Conservation (phyloP, 306 rosid genomes). For the Quercus alba region DNA sequence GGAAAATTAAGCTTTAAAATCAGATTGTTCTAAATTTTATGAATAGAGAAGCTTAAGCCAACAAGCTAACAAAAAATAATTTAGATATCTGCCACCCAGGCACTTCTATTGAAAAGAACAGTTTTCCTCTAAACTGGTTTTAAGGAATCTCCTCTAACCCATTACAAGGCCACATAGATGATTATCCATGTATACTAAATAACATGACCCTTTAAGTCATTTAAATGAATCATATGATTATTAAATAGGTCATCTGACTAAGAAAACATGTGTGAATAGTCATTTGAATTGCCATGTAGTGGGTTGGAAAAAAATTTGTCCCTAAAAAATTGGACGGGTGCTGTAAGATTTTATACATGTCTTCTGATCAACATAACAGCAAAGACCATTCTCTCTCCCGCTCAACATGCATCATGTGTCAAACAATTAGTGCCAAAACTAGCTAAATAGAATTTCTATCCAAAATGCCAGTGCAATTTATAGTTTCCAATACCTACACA, state of each 20-base stretch:
- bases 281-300: too few relatives aligned
- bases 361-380: background rate
- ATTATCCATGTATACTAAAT: too few relatives aligned
- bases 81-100: background rate
- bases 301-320: too few relatives aligned
- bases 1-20: background rate
- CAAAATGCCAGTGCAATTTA: background rate
- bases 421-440: background rate
- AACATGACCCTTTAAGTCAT: too few relatives aligned
- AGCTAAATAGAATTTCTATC: background rate
- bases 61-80: background rate
- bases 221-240: too few relatives aligned
- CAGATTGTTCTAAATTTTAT: background rate
- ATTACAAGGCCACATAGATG: too few relatives aligned
- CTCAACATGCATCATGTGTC: background rate
- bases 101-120: background rate
- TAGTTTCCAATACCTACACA: background rate
- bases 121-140: too few relatives aligned
- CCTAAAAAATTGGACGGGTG: background rate
- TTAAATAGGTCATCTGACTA: too few relatives aligned
- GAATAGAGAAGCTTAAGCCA: background rate
- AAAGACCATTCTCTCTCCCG: background rate
- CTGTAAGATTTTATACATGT: background rate
- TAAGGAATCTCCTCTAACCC: too few relatives aligned
- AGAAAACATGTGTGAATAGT: too few relatives aligned